phyloP scores from a whole-genome alignment of 2,329 filamentous ascomycete species.

The Cadophora luteo-olivacea region DNA sequence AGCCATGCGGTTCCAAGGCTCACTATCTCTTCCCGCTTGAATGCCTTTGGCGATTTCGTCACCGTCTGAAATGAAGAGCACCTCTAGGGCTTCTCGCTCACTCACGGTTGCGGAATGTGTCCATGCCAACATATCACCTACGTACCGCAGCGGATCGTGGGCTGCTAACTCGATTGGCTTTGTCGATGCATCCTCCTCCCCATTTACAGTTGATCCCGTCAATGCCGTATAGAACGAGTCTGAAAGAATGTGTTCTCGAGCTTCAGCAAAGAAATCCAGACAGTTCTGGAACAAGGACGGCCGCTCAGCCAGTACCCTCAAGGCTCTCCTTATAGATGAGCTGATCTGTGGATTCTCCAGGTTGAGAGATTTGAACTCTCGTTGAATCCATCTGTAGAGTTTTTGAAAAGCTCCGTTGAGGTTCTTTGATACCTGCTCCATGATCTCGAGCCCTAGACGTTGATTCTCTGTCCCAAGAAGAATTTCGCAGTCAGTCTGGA shows the following conservation, averaged over 20 bases:
- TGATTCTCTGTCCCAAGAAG: conserved; percentile 91
- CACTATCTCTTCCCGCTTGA: conserved; percentile 78
- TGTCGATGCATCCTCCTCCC: conserved; percentile 63
- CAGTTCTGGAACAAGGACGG: conserved; percentile 93
- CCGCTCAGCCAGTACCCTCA: conserved; percentile 87
- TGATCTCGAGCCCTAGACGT: conserved; percentile 84
- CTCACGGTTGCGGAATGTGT: conserved; percentile 92
- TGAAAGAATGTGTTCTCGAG: conserved; percentile 83
- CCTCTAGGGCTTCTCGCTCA: conserved; percentile 89
- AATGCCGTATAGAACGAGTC: conserved; percentile 89
- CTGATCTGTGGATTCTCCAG: conserved; percentile 94
- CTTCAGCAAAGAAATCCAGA: conserved; percentile 90
- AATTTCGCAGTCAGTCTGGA: conserved; percentile 87
- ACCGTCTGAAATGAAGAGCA: conserved; percentile 88
- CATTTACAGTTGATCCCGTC: conserved; percentile 70
- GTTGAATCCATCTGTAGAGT: conserved; percentile 92
- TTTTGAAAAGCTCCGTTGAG: conserved; percentile 94
- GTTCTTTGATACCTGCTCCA: conserved; percentile 87
- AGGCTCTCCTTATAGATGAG: conserved; percentile 79
- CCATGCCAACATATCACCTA: conserved; percentile 98
- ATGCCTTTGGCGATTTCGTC: conserved; percentile 87
- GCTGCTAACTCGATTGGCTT: conserved; percentile 96
- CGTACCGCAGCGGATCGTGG: conserved; percentile 89
- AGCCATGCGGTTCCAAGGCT: conserved; percentile 77
- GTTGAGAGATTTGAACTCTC: conserved; percentile 90